These are phyloP conservation scores for Calocera cornea DNA, from an alignment of 768 basidiomycete species.

Conservation along the genomic window DNA sequence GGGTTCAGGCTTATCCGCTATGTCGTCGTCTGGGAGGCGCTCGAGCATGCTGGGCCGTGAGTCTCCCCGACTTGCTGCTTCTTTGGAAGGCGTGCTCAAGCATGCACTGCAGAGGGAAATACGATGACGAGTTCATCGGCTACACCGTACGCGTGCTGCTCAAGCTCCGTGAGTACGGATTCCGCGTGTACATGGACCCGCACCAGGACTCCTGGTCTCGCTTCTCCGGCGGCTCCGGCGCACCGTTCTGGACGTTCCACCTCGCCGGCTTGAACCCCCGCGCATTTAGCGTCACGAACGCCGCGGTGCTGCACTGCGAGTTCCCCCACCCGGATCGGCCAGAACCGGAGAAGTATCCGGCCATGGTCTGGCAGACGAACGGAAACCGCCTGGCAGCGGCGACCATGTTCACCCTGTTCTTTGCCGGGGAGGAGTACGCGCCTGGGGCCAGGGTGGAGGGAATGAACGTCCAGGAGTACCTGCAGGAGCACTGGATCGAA, in stretches of 20 bases:
- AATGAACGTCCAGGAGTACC: background rate
- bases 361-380: background rate
- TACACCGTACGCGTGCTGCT: constrained; percentile 73
- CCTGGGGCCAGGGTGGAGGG: background rate
- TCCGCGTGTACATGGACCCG: constrained; percentile 84
- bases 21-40: constrained; percentile 85
- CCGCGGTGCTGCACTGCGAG: background rate
- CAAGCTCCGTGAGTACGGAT: constrained; percentile 85
- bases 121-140: constrained; percentile 84
- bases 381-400: background rate
- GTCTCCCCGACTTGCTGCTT: constrained; percentile 32
- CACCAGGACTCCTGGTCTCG: constrained; percentile 97
- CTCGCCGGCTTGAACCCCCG: constrained; percentile 51
- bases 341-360: background rate
- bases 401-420: background rate
- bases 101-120: constrained; percentile 50
- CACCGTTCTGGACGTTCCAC: constrained; percentile 82
- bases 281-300: background rate
- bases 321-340: background rate
- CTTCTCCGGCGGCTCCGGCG: constrained; percentile 90
- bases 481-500: background rate
- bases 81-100: background rate
- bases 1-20: constrained; percentile 78
- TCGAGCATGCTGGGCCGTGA: constrained; percentile 93
- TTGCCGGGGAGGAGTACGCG: background rate